A percentile compares a stretch with the other conserved stretches of the same genome.
These are phyloP conservation scores for Hypericum perforatum DNA, from an alignment of 345 rosid genomes.

Conservation along the genomic window DNA sequence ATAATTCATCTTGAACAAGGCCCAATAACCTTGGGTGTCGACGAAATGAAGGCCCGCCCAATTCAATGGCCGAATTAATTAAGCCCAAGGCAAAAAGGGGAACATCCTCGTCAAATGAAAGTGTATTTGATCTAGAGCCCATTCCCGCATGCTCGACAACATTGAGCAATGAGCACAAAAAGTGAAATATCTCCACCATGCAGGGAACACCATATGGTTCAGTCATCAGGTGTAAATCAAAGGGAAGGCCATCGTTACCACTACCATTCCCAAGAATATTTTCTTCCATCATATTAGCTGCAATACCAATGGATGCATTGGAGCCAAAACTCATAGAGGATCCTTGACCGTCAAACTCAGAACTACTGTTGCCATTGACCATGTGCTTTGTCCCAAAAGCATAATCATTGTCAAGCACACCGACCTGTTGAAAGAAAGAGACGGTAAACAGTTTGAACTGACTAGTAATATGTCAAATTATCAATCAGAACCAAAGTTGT, in stretches of 20 bases:
- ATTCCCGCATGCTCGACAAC: slow-evolving; percentile 67
- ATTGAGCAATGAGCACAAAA: slow-evolving; percentile 71
- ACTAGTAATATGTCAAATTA: neutral
- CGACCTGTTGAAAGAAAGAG: slow-evolving; percentile 41
- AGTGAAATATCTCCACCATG: slow-evolving; percentile 97
- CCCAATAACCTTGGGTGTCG: slow-evolving; percentile 76
- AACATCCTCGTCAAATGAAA: slow-evolving; percentile 93
- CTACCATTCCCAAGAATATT: slow-evolving; percentile 40
- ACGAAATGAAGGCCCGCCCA: slow-evolving; percentile 74
- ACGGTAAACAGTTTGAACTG: neutral
- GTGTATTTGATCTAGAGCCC: slow-evolving; percentile 62
- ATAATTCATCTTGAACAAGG: slow-evolving; percentile 89
- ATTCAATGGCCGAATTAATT: slow-evolving; percentile 89
- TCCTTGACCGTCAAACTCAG: slow-evolving; percentile 54
- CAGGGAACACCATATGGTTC: slow-evolving; percentile 94
- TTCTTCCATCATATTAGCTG: slow-evolving; percentile 49
- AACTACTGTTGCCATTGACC: slow-evolving; percentile 61
- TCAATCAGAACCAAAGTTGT: no score
- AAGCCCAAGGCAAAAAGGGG: slow-evolving; percentile 91
- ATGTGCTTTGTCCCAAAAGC: slow-evolving; percentile 60
- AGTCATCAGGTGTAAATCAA: slow-evolving; percentile 71
- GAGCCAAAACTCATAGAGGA: slow-evolving; percentile 47
- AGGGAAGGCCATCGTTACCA: slow-evolving; percentile 54
- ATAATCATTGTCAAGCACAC: slow-evolving; percentile 59
- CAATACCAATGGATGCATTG: slow-evolving; percentile 37